Evolutionary conservation across 352 stramenopile genomes (phyloP).

Genomic region (Paralagenidium karlingii): DNA sequence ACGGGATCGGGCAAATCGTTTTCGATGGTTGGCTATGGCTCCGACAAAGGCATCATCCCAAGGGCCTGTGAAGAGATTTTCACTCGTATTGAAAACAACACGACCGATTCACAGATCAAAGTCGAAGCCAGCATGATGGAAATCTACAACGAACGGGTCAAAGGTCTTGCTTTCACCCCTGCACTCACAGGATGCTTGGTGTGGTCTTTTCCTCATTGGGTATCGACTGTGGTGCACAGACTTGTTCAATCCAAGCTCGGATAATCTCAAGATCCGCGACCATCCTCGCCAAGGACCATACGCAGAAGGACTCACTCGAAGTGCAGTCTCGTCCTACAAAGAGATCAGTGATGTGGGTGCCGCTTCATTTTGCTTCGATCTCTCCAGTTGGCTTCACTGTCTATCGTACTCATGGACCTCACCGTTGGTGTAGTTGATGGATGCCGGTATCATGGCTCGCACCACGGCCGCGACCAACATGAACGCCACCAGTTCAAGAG

Average conservation of each 20-base stretch:
- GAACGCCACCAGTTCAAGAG: slow-evolving; percentile 74
- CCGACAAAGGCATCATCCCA: slow-evolving; percentile 74
- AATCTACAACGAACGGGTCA: slow-evolving; percentile 84
- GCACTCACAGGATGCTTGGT: not conserved
- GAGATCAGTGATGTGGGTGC: slow-evolving; percentile 55
- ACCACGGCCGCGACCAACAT: slow-evolving; percentile 81
- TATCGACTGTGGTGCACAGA: slow-evolving; percentile 14
- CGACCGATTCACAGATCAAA: slow-evolving; percentile 46
- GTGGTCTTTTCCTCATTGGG: not conserved
- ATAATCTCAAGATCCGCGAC: slow-evolving; percentile 83
- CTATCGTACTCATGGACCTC: not conserved
- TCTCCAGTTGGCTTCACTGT: not conserved
- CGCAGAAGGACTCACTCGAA: slow-evolving; percentile 63
- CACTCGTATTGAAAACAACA: slow-evolving; percentile 45
- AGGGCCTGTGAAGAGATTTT: slow-evolving; percentile 77
- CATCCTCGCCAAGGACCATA: slow-evolving; percentile 78
- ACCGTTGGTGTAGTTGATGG: slow-evolving; percentile 43
- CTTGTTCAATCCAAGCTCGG: slow-evolving; percentile 68
- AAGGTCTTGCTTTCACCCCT: slow-evolving; percentile 42
- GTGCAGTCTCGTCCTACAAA: slow-evolving; percentile 64
- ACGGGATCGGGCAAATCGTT: slow-evolving; percentile 81
- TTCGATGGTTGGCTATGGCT: slow-evolving; percentile 79
- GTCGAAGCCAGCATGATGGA: slow-evolving; percentile 86
- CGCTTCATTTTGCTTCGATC: not conserved
- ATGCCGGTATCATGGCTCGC: slow-evolving; percentile 63